phyloP scores from a whole-genome alignment of 176 grass and related monocot species.

The Bothriochloa decipiens region DNA sequence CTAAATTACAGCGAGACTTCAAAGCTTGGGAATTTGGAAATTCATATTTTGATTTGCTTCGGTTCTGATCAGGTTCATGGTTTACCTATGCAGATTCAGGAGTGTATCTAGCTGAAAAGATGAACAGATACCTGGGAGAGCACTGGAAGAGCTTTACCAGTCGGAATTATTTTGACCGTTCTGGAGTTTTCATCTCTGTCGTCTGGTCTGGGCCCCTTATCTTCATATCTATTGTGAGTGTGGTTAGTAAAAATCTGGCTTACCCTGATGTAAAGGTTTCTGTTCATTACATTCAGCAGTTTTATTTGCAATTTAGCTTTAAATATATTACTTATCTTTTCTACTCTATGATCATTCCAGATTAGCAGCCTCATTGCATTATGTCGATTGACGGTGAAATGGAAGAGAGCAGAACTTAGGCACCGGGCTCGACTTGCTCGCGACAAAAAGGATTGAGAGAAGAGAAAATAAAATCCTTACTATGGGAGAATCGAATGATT shows the following conservation, averaged over 20 bases:
- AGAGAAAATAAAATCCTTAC: neutral
- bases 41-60: neutral
- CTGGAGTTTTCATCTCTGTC: slow-evolving; percentile 70
- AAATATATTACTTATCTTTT: neutral
- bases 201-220: slow-evolving; percentile 78
- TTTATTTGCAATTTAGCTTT: slow-evolving; percentile 16
- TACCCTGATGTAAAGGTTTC: neutral
- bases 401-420: slow-evolving; percentile 74
- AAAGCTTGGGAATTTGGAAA: neutral
- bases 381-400: slow-evolving; percentile 69
- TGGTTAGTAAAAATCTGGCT: slow-evolving; percentile 53
- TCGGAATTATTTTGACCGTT: slow-evolving; percentile 61
- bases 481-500: neutral
- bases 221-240: slow-evolving; percentile 52
- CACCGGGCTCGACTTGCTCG: slow-evolving; percentile 53
- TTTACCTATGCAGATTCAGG: slow-evolving; percentile 57
- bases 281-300: neutral
- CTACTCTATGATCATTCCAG: slow-evolving; percentile 32
- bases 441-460: slow-evolving; percentile 53
- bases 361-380: slow-evolving; percentile 64
- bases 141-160: slow-evolving; percentile 64
- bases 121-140: slow-evolving; percentile 58
- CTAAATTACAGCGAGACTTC: neutral
- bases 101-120: slow-evolving; percentile 69
- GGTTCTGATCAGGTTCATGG: slow-evolving; percentile 2